Evolutionary conservation across 805 yeast species (phyloP), one percentile per base, ranked within the genome.

Genomic region (Lipomyces sp.): DNA sequence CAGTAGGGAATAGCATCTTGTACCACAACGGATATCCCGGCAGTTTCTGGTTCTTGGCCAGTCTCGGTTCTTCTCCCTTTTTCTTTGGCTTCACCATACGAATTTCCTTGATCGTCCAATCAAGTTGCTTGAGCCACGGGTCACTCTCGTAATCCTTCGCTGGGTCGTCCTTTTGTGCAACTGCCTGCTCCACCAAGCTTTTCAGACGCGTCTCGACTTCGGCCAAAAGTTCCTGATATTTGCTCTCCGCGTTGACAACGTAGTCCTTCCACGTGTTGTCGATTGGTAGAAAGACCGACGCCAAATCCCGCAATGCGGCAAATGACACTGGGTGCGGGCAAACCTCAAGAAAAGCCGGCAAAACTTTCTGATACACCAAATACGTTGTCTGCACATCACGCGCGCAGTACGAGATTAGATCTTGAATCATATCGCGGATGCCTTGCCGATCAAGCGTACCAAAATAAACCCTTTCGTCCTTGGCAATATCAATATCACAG

Each of bases 21-120:
- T 90, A 96, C 99, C 99, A 95, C 71, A 89, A 89, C 0, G 99
- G 99, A 73, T 83, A 91, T 0, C 97, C 98, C 0, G 97, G 96
- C 57, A 91, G 75, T 72, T 85, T 92, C 76, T 91, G 97, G 33
- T 84, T 86, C 63, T 90, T 90, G 37, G 73, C 74, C 4, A 71
- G 74, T 13, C 77, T 66, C 0, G 76, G 72, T 4, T 74, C 76
- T 1, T 73, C 76, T 32, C 80, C 83, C 0, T 91, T 90, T 2
- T 78, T 79, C 1, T 95, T 96, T 50, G 84, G 81, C 74, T 91
- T 91, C 13, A 88, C 90, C 53, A 86, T 69, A 61, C 86, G 69
- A 45, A 64, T 45, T 18, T 51, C 88, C 39, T 81, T 81, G 1
- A 88, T 79, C 0, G 86, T 84, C 99, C 99, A 95, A 76, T 95